Percentiles rank a stretch among this genome's conserved stretches.
Conservation (phyloP, 2,329 filamentous ascomycete species). For the Colletotrichum truncatum region DNA sequence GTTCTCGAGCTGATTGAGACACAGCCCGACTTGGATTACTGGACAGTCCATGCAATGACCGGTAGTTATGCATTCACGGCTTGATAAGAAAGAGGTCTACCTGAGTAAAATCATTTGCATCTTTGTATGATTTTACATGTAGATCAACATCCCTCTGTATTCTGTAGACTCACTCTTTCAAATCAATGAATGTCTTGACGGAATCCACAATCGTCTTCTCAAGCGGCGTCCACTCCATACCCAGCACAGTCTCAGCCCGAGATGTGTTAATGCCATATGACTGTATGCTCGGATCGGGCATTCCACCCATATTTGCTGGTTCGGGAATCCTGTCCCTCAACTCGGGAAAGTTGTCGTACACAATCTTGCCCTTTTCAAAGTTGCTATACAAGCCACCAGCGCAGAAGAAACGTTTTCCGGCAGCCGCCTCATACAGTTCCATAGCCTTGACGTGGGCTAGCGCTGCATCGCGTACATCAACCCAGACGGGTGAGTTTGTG, state of each 20-base stretch:
- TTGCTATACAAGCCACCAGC: constrained; percentile 34
- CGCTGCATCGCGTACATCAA: constrained; percentile 41
- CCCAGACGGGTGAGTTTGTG: constrained; percentile 32
- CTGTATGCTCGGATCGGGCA: neutral
- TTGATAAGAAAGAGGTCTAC: too few species aligned
- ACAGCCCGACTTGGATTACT: constrained; percentile 27
- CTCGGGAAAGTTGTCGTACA: constrained; percentile 33
- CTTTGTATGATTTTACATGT: too few species aligned
- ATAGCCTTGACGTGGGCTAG: constrained; percentile 38
- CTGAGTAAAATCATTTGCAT: too few species aligned
- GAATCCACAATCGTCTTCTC: constrained; percentile 57
- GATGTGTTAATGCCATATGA: constrained; percentile 44
- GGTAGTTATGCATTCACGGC: constrained; percentile 38
- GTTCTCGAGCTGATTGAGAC: constrained; percentile 23
- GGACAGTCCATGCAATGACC: constrained; percentile 35
- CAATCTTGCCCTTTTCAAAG: constrained; percentile 32
- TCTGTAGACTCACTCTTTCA: neutral
- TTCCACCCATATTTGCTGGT: constrained; percentile 30
- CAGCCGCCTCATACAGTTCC: constrained; percentile 32
- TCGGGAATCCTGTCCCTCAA: constrained; percentile 35
- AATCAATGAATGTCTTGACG: constrained; percentile 5
- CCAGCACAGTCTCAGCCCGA: constrained; percentile 54
- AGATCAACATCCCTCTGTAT: too few species aligned
- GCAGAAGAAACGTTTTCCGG: constrained; percentile 40
- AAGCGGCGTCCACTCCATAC: constrained; percentile 54